Percentiles rank a stretch among this genome's conserved stretches.
These are phyloP conservation scores for Suillus spraguei DNA, from an alignment of 768 basidiomycete genomes.

Conservation along the genomic window DNA sequence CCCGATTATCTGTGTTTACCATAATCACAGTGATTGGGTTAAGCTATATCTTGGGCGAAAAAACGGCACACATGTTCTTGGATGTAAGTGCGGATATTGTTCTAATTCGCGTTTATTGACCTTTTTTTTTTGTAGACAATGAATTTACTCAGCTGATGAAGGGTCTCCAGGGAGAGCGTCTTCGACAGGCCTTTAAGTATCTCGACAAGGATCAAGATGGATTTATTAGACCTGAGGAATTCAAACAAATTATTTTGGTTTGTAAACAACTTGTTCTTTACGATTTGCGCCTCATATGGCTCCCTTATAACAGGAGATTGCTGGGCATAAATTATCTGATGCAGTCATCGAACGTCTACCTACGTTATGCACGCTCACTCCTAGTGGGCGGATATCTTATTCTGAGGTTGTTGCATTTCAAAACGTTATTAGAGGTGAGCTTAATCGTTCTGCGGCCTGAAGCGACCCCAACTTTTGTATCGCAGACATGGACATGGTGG, in stretches of 20 bases:
- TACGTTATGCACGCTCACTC: constrained; percentile 86
- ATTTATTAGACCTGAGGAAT: constrained; percentile 91
- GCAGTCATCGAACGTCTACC: constrained; percentile 90
- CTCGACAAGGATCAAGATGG: constrained; percentile 91
- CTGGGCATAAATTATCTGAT: constrained; percentile 96
- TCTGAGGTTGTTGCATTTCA: constrained; percentile 97
- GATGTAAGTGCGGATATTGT: constrained; percentile 61
- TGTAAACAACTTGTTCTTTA: constrained; percentile 24
- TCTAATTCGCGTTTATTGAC: constrained; percentile 3
- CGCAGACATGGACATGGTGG: constrained; percentile 93
- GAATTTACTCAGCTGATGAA: constrained; percentile 99
- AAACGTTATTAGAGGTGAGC: constrained; percentile 88
- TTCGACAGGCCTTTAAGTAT: constrained; percentile 94
- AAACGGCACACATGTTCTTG: constrained; percentile 87
- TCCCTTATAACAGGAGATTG: constrained; percentile 71
- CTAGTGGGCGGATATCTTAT: constrained; percentile 90
- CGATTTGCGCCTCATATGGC: constrained; percentile 1
- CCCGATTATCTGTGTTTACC: constrained; percentile 1
- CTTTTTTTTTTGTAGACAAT: constrained; percentile 58
- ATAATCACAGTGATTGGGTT: constrained; percentile 78
- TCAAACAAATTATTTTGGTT: constrained; percentile 93
- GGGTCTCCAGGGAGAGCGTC: constrained; percentile 94
- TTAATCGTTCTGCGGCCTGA: neutral
- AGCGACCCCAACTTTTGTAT: constrained; percentile 12
- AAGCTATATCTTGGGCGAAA: constrained; percentile 94